These are phyloP conservation scores for Serendipita indica DNA, from an alignment of 768 basidiomycete species.

Conservation along the genomic window DNA sequence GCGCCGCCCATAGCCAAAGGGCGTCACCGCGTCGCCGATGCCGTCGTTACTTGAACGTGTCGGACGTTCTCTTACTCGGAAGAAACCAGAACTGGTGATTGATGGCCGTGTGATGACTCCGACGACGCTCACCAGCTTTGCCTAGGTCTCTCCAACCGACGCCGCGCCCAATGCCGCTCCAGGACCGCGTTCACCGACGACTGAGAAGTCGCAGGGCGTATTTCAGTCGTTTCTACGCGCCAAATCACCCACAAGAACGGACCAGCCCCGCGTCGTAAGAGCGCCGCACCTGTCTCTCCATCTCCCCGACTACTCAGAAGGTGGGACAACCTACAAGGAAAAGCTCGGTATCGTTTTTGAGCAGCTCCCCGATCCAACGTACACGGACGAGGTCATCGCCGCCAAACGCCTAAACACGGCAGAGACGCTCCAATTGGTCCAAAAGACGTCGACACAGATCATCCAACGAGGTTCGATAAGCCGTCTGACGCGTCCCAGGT, in stretches of 20 bases:
- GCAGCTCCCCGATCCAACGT: conserved; percentile 34
- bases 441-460: conserved; percentile 54
- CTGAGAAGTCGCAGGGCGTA: not conserved
- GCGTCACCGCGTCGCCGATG: not conserved
- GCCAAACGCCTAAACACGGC: conserved; percentile 42
- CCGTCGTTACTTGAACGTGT: conserved; percentile 7
- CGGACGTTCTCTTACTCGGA: conserved; percentile 5
- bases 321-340: conserved; percentile 29
- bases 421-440: conserved; percentile 49
- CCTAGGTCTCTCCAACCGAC: not conserved
- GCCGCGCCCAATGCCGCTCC: not conserved
- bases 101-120: not conserved
- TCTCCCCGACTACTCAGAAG: conserved; percentile 32
- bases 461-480: conserved; percentile 40
- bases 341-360: conserved; percentile 46
- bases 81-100: conserved; percentile 3
- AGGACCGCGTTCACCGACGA: conserved; percentile 5
- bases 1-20: too few species aligned
- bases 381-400: conserved; percentile 42
- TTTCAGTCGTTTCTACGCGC: not conserved
- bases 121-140: not conserved
- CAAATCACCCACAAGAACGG: conserved; percentile 10
- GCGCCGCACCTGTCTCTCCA: conserved; percentile 48
- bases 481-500: conserved; percentile 9
- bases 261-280: conserved; percentile 6